Base-by-base conservation (phyloP, 2,329 filamentous ascomycete species). In the Fusarium mundagurra region DNA sequence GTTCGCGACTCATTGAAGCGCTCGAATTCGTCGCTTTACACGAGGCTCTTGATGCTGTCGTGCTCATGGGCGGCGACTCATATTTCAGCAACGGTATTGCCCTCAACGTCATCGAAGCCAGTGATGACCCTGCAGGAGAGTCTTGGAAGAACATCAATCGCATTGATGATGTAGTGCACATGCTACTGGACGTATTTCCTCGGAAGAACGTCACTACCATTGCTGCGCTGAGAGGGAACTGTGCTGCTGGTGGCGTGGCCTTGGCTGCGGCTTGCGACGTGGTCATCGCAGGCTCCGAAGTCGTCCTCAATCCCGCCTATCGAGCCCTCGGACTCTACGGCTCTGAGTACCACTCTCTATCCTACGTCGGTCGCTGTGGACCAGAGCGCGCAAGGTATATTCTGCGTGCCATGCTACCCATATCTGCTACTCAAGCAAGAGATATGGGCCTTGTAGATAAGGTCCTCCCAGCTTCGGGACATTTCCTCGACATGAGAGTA, bases 51-150 rank as follows among this genome's bases (percentile, higher is more conserved):
- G 22, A 70, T 29, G 62, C 67, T 13, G 55, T 73, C 12, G 70
- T 71, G 2, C 50, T 73, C 1, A 73, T 68, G 71, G 71, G 71
- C 2, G 70, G 70, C 17, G 62, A 67, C n/a, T 71, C 71, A 2
- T 71, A 73, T 57, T 73, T 73, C 50, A 73, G 71, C 31, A 73
- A 73, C 24, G 70, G 70, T 6, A 73, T 73, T 8, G 70, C 70
- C 5, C 71, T 73, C 50, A 73, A 73, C 13, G 70, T 71, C 13
- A 73, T 73, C 16, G 71, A 73, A n/a, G 67, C 70, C 4, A 73
- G 54, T 20, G 9, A 38, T 7, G 70, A 71, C 22, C 53, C 66
- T 5, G 68, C 71, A 4, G 55, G 39, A 1, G 70, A 73, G 33
- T 71, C 71, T 7, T 73, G 71, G 71, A 38, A n/a, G 6, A 71